A percentile compares a stretch with the other conserved stretches of the same genome.
Evolutionary conservation across 495 filamentous ascomycete species (phyloP).

Genomic region (Collariella sp.): DNA sequence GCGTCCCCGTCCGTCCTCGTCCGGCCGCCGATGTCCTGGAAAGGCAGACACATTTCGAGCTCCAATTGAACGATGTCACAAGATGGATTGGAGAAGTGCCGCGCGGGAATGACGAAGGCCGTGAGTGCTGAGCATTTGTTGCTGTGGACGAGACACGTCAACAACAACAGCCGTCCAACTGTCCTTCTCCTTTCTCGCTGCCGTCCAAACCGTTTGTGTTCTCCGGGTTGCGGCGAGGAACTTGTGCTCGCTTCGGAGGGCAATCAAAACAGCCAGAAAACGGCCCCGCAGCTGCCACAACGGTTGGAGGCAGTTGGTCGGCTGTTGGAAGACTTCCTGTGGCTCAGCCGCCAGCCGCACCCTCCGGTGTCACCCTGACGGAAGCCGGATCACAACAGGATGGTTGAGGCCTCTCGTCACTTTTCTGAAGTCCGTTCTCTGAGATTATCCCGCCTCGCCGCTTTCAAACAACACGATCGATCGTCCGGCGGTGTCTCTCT

Average conservation of each 20-base stretch:
- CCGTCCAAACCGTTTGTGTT: not conserved
- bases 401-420: not conserved
- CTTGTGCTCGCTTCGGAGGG: constrained; percentile 2
- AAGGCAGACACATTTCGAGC: constrained; percentile 5
- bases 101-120: constrained; percentile 4
- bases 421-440: no score
- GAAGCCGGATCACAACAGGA: not conserved
- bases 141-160: not conserved
- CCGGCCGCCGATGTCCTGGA: not conserved
- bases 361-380: not conserved
- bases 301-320: not conserved
- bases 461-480: no score
- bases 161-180: not conserved
- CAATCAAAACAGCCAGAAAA: not conserved
- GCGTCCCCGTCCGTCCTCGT: no score
- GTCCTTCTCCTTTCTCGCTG: not conserved
- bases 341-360: not conserved
- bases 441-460: no score
- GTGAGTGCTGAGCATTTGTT: not conserved
- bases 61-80: not conserved
- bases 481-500: no score
- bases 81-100: not conserved
- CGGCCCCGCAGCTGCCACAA: not conserved
- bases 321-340: not conserved
- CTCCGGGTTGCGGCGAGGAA: not conserved